phyloP scores from a whole-genome alignment of 1,284 basidiomycete species.

The Tilletia walkeri region DNA sequence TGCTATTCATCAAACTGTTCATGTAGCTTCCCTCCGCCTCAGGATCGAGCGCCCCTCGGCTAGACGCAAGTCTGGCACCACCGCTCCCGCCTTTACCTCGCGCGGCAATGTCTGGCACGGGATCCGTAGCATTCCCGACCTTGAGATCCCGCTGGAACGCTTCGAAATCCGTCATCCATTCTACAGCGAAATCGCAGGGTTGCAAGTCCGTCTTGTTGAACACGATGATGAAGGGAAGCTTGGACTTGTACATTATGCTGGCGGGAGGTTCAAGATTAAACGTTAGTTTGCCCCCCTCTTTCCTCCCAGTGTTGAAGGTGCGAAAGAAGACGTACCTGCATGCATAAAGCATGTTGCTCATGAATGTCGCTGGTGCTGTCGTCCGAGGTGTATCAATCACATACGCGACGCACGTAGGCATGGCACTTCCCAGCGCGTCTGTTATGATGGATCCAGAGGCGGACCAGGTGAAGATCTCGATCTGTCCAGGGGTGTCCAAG shows the following conservation, averaged over 20 bases:
- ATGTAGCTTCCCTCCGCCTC: slow-evolving; percentile 94
- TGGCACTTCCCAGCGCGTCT: slow-evolving; percentile 78
- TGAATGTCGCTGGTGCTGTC: slow-evolving; percentile 93
- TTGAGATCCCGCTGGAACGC: slow-evolving; percentile 61
- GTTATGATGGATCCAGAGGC: slow-evolving; percentile 98
- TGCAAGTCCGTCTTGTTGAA: slow-evolving; percentile 98
- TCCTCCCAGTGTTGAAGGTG: background rate
- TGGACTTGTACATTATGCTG: slow-evolving; percentile 97
- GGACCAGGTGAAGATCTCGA: slow-evolving; percentile 99
- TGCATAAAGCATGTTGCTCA: slow-evolving; percentile 99
- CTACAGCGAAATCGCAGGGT: slow-evolving; percentile 82
- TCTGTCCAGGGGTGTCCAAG: slow-evolving; percentile 96
- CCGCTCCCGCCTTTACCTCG: slow-evolving; percentile 15
- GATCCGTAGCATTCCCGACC: slow-evolving; percentile 57
- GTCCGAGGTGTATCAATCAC: slow-evolving; percentile 96
- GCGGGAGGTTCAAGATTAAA: background rate
- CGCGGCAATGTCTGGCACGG: slow-evolving; percentile 55
- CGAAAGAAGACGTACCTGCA: slow-evolving; percentile 70
- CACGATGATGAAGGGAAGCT: slow-evolving; percentile 92
- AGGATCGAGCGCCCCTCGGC: slow-evolving; percentile 24
- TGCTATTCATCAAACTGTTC: slow-evolving; percentile 98
- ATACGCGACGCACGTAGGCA: slow-evolving; percentile 93
- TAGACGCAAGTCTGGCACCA: slow-evolving; percentile 25
- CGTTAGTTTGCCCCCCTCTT: background rate
- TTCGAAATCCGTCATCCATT: slow-evolving; percentile 99